These are phyloP conservation scores for Alectoria sarmentosa DNA, from an alignment of 495 filamentous ascomycete genomes.

Conservation along the genomic window DNA sequence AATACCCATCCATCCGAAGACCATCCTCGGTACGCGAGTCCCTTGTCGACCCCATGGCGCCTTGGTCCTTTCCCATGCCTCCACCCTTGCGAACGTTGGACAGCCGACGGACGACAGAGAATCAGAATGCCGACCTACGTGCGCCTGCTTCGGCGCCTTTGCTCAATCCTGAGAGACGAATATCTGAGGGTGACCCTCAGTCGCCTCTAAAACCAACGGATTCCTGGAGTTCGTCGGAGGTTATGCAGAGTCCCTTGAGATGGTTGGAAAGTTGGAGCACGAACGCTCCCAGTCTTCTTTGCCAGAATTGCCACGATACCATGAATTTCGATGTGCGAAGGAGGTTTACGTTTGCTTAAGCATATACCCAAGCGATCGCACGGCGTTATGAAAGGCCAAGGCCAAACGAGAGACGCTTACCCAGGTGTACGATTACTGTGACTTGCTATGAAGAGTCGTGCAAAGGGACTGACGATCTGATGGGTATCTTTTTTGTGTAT, in stretches of 20 bases:
- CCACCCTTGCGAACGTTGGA: not conserved
- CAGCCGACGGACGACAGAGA: not conserved
- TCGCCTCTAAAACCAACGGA: not conserved
- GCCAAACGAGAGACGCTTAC: not conserved
- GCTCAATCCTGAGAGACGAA: not conserved
- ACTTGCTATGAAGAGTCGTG: not conserved
- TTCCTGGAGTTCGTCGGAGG: not conserved
- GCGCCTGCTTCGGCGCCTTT: slow-evolving; percentile 3
- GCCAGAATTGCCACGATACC: slow-evolving; percentile 19
- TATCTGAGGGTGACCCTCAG: not conserved
- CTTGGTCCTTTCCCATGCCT: not conserved
- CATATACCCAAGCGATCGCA: not conserved
- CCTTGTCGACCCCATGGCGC: slow-evolving; percentile 7
- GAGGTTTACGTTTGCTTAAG: slow-evolving; percentile 14
- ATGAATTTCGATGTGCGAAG: slow-evolving; percentile 5
- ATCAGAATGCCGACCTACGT: not conserved
- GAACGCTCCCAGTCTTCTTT: slow-evolving; percentile 13
- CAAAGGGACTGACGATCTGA: not conserved
- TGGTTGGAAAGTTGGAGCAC: slow-evolving; percentile 23
- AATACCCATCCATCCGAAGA: slow-evolving; percentile 8
- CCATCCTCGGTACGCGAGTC: slow-evolving; percentile 10
- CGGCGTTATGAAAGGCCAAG: not conserved
- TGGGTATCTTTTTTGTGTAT: not conserved
- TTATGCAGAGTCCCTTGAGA: slow-evolving; percentile 8
- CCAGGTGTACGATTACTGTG: not conserved